Percentiles rank a stretch among this genome's conserved stretches.
phyloP scores from a whole-genome alignment of 805 yeast genomes.

The Wickerhamiella allomyrinae region DNA sequence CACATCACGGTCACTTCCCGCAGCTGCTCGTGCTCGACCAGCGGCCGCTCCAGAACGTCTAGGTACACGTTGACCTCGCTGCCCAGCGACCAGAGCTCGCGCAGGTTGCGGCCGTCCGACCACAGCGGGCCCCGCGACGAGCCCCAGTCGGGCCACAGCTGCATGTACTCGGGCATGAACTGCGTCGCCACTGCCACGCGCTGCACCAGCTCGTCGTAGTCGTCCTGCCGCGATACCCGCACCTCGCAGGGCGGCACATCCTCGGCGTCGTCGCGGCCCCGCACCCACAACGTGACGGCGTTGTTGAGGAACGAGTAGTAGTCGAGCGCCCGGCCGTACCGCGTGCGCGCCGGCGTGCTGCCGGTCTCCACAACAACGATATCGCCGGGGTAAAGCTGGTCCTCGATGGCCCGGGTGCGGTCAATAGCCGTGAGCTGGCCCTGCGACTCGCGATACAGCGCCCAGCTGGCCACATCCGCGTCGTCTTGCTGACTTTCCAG shows the following conservation, averaged over 20 bases:
- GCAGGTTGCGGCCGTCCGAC: slow-evolving; percentile 9
- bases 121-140: slow-evolving; percentile 1
- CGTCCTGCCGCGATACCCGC: slow-evolving; percentile 23
- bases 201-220: slow-evolving; percentile 46
- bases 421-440: neutral
- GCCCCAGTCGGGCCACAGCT: slow-evolving; percentile 37
- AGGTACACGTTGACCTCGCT: slow-evolving; percentile 36
- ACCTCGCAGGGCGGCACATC: neutral
- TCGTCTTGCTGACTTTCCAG: neutral
- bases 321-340: neutral
- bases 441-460: neutral
- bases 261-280: neutral
- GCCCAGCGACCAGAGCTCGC: slow-evolving; percentile 9
- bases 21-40: slow-evolving; percentile 67
- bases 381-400: slow-evolving; percentile 23
- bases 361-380: slow-evolving; percentile 23
- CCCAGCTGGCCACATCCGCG: neutral
- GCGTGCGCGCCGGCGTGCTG: neutral
- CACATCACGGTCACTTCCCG: slow-evolving; percentile 50
- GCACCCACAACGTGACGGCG: neutral
- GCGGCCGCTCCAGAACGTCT: slow-evolving; percentile 60
- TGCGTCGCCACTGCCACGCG: slow-evolving; percentile 41
- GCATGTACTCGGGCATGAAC: slow-evolving; percentile 45
- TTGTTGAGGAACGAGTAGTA: neutral
- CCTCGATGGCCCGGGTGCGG: neutral